Conservation (phyloP, 2,329 filamentous ascomycete genomes). For the Colletotrichum sansevieriae region DNA sequence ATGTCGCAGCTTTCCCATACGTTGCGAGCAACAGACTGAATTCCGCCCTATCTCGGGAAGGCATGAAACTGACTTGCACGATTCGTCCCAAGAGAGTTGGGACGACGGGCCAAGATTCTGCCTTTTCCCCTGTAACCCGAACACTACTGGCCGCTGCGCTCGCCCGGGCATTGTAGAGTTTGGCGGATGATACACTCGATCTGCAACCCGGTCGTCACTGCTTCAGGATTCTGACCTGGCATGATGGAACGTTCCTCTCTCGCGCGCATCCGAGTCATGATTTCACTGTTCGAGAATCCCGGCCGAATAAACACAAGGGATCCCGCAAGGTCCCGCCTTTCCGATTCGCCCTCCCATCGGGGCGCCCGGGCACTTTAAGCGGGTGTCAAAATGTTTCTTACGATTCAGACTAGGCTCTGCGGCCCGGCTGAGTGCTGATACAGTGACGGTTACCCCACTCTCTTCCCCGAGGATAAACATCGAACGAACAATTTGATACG, state of each 20-base stretch:
- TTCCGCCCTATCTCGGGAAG: slow-evolving; percentile 24
- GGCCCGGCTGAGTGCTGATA: not conserved
- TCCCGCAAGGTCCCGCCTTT: not conserved
- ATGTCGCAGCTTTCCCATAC: slow-evolving; percentile 14
- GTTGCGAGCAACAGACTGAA: slow-evolving; percentile 18
- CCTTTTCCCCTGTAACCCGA: not conserved
- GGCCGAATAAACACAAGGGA: slow-evolving; percentile 21
- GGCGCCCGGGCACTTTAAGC: not conserved
- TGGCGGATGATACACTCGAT: slow-evolving; percentile 39
- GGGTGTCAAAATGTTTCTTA: slow-evolving; percentile 23
- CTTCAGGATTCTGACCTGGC: slow-evolving; percentile 23
- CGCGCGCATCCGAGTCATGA: slow-evolving; percentile 13
- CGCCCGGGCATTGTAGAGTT: slow-evolving; percentile 31
- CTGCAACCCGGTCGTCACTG: slow-evolving; percentile 40
- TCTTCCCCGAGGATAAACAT: slow-evolving; percentile 22
- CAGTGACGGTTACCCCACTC: no score
- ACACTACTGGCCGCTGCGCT: slow-evolving; percentile 22
- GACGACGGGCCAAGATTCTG: slow-evolving; percentile 32
- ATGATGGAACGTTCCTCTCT: slow-evolving; percentile 3
- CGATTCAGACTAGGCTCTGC: not conserved
- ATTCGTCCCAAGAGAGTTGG: slow-evolving; percentile 32
- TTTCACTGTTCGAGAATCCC: slow-evolving; percentile 28
- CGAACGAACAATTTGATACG: slow-evolving; percentile 13
- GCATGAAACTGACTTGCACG: slow-evolving; percentile 31
- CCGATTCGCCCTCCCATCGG: slow-evolving; percentile 2